Conservation (phyloP, 2,329 filamentous ascomycete genomes). For the Alternaria sp. region DNA sequence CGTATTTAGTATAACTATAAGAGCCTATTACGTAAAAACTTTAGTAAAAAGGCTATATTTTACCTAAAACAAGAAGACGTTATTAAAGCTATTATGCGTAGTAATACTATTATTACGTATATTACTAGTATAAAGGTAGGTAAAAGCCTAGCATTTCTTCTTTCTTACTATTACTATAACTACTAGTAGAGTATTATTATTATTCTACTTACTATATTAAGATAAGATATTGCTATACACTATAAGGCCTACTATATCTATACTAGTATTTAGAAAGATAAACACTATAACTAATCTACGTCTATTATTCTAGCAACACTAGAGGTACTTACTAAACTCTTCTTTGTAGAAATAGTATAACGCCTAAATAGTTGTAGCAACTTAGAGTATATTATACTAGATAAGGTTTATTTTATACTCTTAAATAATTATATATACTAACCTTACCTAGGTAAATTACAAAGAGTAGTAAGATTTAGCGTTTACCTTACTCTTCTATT, state of each 20-base stretch:
- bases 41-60: not conserved
- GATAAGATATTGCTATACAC: not conserved
- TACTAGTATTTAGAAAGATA: not conserved
- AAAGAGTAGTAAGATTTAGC: not conserved
- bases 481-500: not conserved
- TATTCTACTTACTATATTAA: not conserved
- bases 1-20: not conserved
- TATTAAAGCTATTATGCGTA: not conserved
- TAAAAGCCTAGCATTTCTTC: not conserved
- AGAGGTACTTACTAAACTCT: not conserved
- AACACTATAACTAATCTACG: not conserved
- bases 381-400: not conserved
- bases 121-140: not conserved
- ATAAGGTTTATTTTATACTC: not conserved
- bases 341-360: not conserved
- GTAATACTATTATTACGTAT: not conserved
- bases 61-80: not conserved
- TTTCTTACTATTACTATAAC: not conserved
- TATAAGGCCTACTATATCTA: not conserved
- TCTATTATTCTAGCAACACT: not conserved
- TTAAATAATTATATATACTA: not conserved
- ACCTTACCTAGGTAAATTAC: not conserved
- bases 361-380: not conserved
- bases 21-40: not conserved
- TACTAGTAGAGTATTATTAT: not conserved